These are phyloP conservation scores for Phyllosticta citriasiana DNA, from an alignment of 2,329 filamentous ascomycete species.

Conservation along the genomic window DNA sequence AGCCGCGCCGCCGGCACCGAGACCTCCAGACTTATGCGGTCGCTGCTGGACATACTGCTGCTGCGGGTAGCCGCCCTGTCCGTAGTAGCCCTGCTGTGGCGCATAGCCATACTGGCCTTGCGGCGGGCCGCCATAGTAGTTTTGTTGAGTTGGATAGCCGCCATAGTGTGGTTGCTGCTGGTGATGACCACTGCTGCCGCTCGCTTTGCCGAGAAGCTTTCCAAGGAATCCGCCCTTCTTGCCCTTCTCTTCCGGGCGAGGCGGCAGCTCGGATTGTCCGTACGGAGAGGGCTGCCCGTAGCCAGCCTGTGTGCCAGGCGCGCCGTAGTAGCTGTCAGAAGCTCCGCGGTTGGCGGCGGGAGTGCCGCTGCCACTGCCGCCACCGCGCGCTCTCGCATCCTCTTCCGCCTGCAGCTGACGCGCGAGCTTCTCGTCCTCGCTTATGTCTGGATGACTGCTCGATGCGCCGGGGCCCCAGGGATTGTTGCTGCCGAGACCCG, in stretches of 20 bases:
- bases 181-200: conserved; percentile 12
- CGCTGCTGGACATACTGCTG: conserved; percentile 1
- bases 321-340: conserved; percentile 36
- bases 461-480: conserved; percentile 46
- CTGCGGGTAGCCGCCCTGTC: conserved; percentile 23
- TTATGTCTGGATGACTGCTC: conserved; percentile 24
- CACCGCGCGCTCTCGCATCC: conserved; percentile 46
- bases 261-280: conserved; percentile 17
- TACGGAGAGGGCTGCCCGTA: conserved; percentile 21
- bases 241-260: conserved; percentile 23
- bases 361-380: conserved; percentile 22
- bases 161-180: conserved; percentile 12
- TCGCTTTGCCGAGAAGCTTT: conserved; percentile 41
- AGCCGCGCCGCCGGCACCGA: conserved; percentile 64
- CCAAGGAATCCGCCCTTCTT: conserved; percentile 39
- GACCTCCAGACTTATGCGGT: conserved; percentile 37
- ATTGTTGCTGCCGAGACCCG: conserved; percentile 54
- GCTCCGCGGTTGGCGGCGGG: conserved; percentile 17
- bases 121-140: conserved; percentile 18
- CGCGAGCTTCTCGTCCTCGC: conserved; percentile 65
- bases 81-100: conserved; percentile 18
- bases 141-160: conserved; percentile 17
- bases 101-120: conserved; percentile 22
- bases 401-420: conserved; percentile 76
- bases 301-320: conserved; percentile 1